Conservation (phyloP, 148 eudicot genomes). For the Persicaria tinctoria region DNA sequence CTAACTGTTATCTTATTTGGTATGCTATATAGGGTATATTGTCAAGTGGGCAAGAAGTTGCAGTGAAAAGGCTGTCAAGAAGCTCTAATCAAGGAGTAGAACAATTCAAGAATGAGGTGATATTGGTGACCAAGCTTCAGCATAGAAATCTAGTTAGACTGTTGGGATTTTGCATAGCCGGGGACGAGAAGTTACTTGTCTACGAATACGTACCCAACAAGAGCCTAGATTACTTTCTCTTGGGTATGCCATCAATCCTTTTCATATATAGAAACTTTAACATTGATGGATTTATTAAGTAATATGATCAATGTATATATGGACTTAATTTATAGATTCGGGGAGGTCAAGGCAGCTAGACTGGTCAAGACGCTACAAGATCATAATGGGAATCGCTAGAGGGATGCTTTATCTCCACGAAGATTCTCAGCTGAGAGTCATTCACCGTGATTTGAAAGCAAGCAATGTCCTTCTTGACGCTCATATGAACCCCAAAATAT, state of each 20-base stretch:
- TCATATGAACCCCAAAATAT: slow-evolving; percentile 15
- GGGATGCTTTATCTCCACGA: slow-evolving; percentile 29
- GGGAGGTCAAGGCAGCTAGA: not conserved
- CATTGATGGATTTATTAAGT: not conserved
- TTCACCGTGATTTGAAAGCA: slow-evolving; percentile 27
- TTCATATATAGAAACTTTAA: not conserved
- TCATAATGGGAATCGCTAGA: slow-evolving; percentile 22
- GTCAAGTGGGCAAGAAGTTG: slow-evolving; percentile 17
- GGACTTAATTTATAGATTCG: not conserved
- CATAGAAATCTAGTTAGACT: slow-evolving; percentile 21
- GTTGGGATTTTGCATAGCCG: slow-evolving; percentile 18
- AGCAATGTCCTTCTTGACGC: slow-evolving; percentile 17
- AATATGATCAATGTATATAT: not conserved
- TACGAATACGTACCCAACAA: slow-evolving; percentile 27
- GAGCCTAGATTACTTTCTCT: slow-evolving; percentile 22
- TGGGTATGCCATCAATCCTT: slow-evolving; percentile 9
- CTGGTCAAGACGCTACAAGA: slow-evolving; percentile 18
- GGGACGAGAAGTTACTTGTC: slow-evolving; percentile 23
- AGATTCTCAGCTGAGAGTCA: slow-evolving; percentile 23
- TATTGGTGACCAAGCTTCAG: slow-evolving; percentile 19
- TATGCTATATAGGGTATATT: slow-evolving; percentile 10
- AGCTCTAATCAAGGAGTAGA: slow-evolving; percentile 14
- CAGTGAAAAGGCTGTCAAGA: slow-evolving; percentile 20
- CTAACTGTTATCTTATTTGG: not conserved
- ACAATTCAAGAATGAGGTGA: slow-evolving; percentile 25